These are phyloP conservation scores for Amanita phalloides DNA, from an alignment of 768 basidiomycete genomes.

Conservation along the genomic window DNA sequence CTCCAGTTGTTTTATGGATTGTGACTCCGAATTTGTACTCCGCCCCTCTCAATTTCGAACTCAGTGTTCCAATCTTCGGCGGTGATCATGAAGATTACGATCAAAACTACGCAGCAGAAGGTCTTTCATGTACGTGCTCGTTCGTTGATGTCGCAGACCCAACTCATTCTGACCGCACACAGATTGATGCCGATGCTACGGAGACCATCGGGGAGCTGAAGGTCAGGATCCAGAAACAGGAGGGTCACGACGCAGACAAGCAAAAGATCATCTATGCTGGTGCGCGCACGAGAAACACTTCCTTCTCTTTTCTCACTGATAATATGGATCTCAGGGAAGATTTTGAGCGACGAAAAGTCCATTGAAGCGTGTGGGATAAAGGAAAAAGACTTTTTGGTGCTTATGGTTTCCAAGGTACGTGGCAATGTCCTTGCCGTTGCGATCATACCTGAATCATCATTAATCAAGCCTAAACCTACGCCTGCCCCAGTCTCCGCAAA, in stretches of 20 bases:
- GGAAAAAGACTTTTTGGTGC: conserved; percentile 98
- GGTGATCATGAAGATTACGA: conserved; percentile 74
- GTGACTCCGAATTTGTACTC: too few species aligned
- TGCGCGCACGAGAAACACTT: too few species aligned
- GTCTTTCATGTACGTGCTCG: conserved; percentile 55
- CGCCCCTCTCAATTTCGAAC: too few species aligned
- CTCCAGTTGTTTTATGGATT: too few species aligned
- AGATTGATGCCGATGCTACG: too few species aligned
- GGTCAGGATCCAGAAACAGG: too few species aligned
- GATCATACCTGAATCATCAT: conserved; percentile 12
- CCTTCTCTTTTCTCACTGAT: too few species aligned
- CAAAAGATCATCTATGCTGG: too few species aligned
- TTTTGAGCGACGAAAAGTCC: conserved; percentile 80
- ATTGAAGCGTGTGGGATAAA: conserved; percentile 86
- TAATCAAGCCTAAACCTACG: conserved; percentile 14
- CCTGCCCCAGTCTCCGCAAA: conserved; percentile 15
- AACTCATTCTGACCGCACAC: too few species aligned
- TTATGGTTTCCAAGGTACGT: conserved; percentile 93
- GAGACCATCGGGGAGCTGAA: too few species aligned
- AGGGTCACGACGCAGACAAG: too few species aligned
- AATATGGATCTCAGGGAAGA: conserved; percentile 54
- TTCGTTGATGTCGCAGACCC: background rate
- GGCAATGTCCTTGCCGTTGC: conserved; percentile 18
- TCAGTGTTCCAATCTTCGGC: conserved; percentile 6
- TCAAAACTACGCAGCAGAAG: conserved; percentile 94